Conservation (phyloP, 768 basidiomycete genomes). For the Imleria badia region DNA sequence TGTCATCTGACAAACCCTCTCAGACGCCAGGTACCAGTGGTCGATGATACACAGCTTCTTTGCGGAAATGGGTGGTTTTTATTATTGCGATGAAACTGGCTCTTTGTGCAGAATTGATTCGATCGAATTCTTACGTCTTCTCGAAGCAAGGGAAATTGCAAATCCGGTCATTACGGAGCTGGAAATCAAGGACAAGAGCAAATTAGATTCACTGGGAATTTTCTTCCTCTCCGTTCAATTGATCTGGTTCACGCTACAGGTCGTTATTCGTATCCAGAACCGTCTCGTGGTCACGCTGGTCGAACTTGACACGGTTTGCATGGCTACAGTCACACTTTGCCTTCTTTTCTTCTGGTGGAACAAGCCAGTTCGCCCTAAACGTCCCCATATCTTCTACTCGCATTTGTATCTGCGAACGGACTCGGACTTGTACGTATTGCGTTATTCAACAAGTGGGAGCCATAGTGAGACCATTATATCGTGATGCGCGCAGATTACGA, state of each 20-base stretch:
- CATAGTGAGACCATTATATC: no score
- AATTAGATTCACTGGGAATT: neutral
- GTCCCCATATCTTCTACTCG: slow-evolving; percentile 1
- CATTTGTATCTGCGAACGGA: no score
- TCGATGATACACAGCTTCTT: neutral
- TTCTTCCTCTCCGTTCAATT: neutral
- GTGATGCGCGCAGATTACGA: no score
- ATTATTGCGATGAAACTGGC: neutral
- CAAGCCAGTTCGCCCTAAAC: neutral
- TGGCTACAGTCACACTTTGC: neutral
- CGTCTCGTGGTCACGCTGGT: neutral
- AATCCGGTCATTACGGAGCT: neutral
- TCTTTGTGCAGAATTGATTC: no score
- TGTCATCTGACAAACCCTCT: neutral
- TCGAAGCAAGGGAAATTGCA: neutral
- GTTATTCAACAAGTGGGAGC: neutral
- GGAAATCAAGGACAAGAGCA: neutral
- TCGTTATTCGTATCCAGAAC: neutral
- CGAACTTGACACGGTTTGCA: slow-evolving; percentile 4
- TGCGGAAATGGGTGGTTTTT: neutral
- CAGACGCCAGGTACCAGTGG: neutral
- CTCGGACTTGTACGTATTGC: neutral
- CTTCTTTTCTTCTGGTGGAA: slow-evolving; percentile 1
- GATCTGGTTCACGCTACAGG: neutral
- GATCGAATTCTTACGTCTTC: neutral